These are phyloP conservation scores for Colletotrichum higginsianum DNA, from an alignment of 2,329 filamentous ascomycete species.

Conservation along the genomic window DNA sequence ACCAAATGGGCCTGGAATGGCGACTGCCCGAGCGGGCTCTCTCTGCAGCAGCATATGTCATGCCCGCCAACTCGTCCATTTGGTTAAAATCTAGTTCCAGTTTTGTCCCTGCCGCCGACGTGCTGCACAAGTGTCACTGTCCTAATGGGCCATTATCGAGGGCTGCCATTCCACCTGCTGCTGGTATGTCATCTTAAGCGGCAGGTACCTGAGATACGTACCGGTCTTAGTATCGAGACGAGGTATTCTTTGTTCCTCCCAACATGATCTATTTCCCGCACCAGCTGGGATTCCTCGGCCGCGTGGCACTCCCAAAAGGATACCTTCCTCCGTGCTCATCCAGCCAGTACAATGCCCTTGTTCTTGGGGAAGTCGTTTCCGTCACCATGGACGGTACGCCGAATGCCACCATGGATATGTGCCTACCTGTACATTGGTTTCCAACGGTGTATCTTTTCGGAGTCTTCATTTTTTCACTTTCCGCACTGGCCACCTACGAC, in stretches of 20 bases:
- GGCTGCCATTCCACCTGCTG: slow-evolving; percentile 2
- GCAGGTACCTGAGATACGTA: not conserved
- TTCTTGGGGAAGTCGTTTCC: slow-evolving; percentile 17
- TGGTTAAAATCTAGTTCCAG: not conserved
- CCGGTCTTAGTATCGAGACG: not conserved
- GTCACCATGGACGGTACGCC: not conserved
- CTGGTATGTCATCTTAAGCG: not conserved
- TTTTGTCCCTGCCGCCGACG: slow-evolving; percentile 28
- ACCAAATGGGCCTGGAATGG: not conserved
- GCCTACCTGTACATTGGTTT: no score
- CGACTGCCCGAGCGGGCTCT: slow-evolving; percentile 2
- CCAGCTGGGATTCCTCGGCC: slow-evolving; percentile 7
- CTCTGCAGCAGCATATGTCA: not conserved
- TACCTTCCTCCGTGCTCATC: slow-evolving; percentile 17
- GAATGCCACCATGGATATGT: not conserved
- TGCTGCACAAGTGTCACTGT: slow-evolving; percentile 23
- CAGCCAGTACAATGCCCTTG: slow-evolving; percentile 30
- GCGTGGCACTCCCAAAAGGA: slow-evolving; percentile 35
- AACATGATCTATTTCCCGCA: slow-evolving; percentile 4
- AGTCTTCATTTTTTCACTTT: not conserved
- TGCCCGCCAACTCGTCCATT: not conserved
- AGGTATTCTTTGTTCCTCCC: slow-evolving; percentile 23
- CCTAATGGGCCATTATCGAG: not conserved
- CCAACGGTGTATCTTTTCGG: no score
- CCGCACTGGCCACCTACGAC: no score